Conservation (phyloP, 2,329 filamentous ascomycete species). For the Aureobasidium pullulans region DNA sequence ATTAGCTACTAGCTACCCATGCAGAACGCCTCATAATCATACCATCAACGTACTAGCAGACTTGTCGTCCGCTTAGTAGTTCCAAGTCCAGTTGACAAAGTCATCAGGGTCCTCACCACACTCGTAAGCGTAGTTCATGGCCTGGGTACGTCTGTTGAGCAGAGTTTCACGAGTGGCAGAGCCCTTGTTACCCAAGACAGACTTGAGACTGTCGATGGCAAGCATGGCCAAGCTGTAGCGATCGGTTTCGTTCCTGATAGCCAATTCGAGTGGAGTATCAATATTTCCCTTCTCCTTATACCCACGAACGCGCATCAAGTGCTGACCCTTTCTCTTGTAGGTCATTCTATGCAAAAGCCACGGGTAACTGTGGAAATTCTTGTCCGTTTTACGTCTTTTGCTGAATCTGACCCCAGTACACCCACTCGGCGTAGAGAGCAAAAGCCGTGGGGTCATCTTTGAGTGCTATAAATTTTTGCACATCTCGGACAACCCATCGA, state of each 20-base stretch:
- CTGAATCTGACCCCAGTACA: too few species aligned
- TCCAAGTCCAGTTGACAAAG: constrained; percentile 61
- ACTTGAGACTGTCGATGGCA: constrained; percentile 61
- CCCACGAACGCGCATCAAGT: constrained; percentile 65
- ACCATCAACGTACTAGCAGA: not conserved
- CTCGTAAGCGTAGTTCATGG: constrained; percentile 60
- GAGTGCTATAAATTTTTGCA: too few species aligned
- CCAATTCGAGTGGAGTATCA: constrained; percentile 70
- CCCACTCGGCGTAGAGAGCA: too few species aligned
- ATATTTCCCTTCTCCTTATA: constrained; percentile 83
- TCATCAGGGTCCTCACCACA: constrained; percentile 61
- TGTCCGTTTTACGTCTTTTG: too few species aligned
- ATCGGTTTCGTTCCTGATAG: constrained; percentile 70
- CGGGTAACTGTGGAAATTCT: constrained; percentile 60
- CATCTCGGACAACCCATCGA: too few species aligned
- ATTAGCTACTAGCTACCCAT: not conserved
- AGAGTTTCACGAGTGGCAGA: constrained; percentile 56
- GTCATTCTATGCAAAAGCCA: constrained; percentile 72
- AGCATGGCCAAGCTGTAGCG: constrained; percentile 70
- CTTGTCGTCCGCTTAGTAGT: constrained; percentile 27
- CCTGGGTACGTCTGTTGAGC: constrained; percentile 56
- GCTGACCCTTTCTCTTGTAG: constrained; percentile 63
- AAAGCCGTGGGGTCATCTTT: too few species aligned
- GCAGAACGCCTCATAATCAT: not conserved
- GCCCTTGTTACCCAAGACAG: constrained; percentile 55